Evolutionary conservation across 1,139 yeast species (phyloP), one percentile per base, ranked within the genome.

Genomic region (Sugiyamaella paludigena): DNA sequence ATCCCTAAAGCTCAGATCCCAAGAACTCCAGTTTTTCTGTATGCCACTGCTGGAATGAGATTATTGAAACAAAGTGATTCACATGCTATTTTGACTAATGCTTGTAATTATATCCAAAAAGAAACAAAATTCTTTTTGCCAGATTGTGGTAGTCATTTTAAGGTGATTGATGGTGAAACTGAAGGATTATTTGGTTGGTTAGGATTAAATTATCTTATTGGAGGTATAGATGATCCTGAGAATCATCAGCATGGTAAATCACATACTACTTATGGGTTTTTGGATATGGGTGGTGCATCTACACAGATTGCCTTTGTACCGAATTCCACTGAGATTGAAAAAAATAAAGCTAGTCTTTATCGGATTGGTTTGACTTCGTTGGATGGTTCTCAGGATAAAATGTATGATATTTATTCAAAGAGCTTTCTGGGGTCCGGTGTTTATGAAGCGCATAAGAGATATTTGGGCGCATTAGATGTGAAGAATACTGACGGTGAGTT

Each of bases 271-370:
- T 84, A 79, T 58, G 95, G 95, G 1, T 73, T 87, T 33, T 66
- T 87, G 52, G 95, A 87, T 57, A 83, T 87, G 89, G 95, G 95
- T 3, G 95, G 95, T 0, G 94, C 94, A 0, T 84, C 92, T 1
- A 83, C 95, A 0, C 95, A 87, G 62, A 80, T 87, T 33, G 87
- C 88, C 0, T 87, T 85, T 63, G 85, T 80, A 56, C 94, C 95
- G 0, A 78, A 79, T 58, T 51, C 68, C 15, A 72, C 83, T 0
- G 87, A 83, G 54, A 69, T 73, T 11, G 69, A 66, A 6, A 79
- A 78, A 49, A 84, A 83, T 57, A 64, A 71, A 46, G 80, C 81
- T 48, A 79, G 78, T 45, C 65, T 86, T 49, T 79, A 77, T 59
- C 70, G 70, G 34, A 66, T 87, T 2, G 71, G 73, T 15, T 67